phyloP scores from a whole-genome alignment of 495 filamentous ascomycete genomes.

The Bombardia bombarda region DNA sequence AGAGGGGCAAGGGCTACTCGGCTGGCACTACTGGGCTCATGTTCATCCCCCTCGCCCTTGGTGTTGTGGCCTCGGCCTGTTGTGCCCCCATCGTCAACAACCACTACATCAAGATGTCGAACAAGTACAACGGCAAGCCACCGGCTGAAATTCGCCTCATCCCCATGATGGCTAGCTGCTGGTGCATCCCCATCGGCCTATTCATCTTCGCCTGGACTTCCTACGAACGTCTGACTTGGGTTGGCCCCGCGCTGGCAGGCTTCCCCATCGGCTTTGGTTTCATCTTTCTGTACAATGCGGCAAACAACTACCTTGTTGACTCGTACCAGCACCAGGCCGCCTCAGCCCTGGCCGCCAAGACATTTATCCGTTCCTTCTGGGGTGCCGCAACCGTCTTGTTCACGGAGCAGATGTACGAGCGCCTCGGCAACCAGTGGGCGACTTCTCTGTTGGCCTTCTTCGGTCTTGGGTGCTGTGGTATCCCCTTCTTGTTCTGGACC shows the following conservation, averaged over 20 bases:
- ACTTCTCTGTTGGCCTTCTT: constrained; percentile 62
- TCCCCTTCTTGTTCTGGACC: constrained; percentile 70
- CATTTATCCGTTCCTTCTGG: constrained; percentile 71
- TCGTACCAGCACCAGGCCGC: constrained; percentile 82
- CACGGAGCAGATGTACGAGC: constrained; percentile 71
- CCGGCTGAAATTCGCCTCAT: constrained; percentile 70
- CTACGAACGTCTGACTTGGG: constrained; percentile 57
- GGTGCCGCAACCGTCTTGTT: constrained; percentile 69
- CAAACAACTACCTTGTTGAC: constrained; percentile 78
- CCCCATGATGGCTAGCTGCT: constrained; percentile 81
- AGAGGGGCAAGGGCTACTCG: constrained; percentile 64
- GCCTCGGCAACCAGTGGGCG: constrained; percentile 70
- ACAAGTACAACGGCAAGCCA: constrained; percentile 56
- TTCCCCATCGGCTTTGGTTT: constrained; percentile 78
- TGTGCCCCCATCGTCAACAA: constrained; percentile 69
- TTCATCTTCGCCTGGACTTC: constrained; percentile 85
- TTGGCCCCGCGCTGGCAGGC: constrained; percentile 63
- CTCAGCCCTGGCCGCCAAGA: constrained; percentile 77
- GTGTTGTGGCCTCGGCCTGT: constrained; percentile 52
- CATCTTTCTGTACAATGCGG: constrained; percentile 78
- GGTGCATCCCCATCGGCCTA: constrained; percentile 66
- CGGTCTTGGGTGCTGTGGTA: constrained; percentile 62
- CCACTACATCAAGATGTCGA: constrained; percentile 58
- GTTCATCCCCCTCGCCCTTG: constrained; percentile 69
- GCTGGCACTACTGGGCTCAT: constrained; percentile 67